Conservation (phyloP, 2,329 filamentous ascomycete genomes). For the Boeremia exigua region DNA sequence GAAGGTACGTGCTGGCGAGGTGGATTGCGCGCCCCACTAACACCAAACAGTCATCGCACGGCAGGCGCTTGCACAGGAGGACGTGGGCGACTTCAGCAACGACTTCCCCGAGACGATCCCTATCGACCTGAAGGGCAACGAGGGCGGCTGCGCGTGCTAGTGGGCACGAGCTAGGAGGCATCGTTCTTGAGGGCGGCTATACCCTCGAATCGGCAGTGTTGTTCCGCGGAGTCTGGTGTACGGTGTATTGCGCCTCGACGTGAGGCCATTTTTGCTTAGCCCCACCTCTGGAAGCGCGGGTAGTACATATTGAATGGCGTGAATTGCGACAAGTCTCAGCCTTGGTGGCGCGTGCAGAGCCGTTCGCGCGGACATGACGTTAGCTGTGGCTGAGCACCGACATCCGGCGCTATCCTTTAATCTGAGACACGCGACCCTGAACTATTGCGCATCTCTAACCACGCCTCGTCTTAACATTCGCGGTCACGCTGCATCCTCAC, state of each 20-base stretch:
- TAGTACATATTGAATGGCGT: constrained; percentile 20
- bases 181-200: constrained; percentile 11
- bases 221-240: constrained; percentile 37
- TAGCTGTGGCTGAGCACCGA: constrained; percentile 23
- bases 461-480: constrained; percentile 1
- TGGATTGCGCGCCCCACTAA: neutral
- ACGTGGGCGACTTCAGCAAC: constrained; percentile 95
- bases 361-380: constrained; percentile 21
- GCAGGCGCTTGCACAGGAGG: constrained; percentile 94
- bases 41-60: constrained; percentile 80
- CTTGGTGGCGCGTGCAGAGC: constrained; percentile 4
- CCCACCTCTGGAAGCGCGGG: constrained; percentile 13
- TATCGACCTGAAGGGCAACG: constrained; percentile 93
- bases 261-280: constrained; percentile 22
- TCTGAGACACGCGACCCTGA: constrained; percentile 20
- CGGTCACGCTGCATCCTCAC: constrained; percentile 12
- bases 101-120: constrained; percentile 99
- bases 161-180: constrained; percentile 14
- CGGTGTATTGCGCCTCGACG: constrained; percentile 24
- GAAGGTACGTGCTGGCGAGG: constrained; percentile 55
- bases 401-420: constrained; percentile 9
- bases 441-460: constrained; percentile 11
- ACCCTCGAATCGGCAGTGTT: constrained; percentile 8
- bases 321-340: neutral
- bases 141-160: constrained; percentile 90